These are phyloP conservation scores for Trichodelitschia bisporula DNA, from an alignment of 495 filamentous ascomycete genomes.

Conservation along the genomic window DNA sequence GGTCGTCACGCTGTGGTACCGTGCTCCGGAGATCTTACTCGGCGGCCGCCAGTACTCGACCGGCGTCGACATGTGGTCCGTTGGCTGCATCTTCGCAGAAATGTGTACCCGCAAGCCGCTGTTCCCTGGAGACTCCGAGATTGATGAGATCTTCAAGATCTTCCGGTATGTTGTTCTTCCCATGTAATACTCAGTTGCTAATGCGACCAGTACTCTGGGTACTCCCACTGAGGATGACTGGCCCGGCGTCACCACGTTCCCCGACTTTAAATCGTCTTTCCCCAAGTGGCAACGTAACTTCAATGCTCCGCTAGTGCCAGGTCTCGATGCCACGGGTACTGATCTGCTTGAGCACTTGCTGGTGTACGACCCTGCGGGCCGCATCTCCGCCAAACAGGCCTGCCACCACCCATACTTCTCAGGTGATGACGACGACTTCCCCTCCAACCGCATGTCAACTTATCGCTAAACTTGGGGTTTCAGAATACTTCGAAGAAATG, in stretches of 20 bases:
- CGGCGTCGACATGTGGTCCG: conserved; percentile 98
- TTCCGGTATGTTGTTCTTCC: conserved; percentile 42
- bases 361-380: conserved; percentile 79
- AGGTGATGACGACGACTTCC: conserved; percentile 26
- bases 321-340: conserved; percentile 49
- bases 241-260: conserved; percentile 93
- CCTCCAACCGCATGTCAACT: too few species aligned
- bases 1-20: conserved; percentile 96
- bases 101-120: conserved; percentile 97
- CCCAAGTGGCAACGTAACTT: conserved; percentile 78
- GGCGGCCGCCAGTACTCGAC: conserved; percentile 95
- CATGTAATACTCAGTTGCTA: too few species aligned
- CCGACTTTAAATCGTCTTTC: conserved; percentile 92
- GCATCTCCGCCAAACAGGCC: conserved; percentile 90
- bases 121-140: conserved; percentile 95
- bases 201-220: conserved; percentile 48
- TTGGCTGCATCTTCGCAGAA: conserved; percentile 96
- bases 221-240: conserved; percentile 73
- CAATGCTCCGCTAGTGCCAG: conserved; percentile 27
- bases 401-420: conserved; percentile 84
- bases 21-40: conserved; percentile 89
- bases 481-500: too few species aligned
- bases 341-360: conserved; percentile 74
- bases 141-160: conserved; percentile 99
- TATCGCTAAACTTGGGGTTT: too few species aligned